These are phyloP conservation scores for Trichosanthes truncata DNA, from an alignment of 306 rosid species.

Conservation along the genomic window DNA sequence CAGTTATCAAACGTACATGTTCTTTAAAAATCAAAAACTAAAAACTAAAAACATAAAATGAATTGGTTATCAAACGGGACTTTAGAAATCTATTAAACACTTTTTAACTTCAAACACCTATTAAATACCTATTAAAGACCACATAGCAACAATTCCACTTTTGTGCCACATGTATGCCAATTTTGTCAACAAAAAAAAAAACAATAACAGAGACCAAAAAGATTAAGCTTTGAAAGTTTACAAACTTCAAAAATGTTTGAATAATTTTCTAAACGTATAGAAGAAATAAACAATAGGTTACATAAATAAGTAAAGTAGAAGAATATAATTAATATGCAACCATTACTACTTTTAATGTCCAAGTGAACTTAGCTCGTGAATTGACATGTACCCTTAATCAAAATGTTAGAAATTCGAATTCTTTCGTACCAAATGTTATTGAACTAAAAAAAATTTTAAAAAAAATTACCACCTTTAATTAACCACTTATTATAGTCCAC, in stretches of 20 bases:
- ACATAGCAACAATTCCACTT: no score
- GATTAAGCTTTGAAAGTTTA: not conserved
- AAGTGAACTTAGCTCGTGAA: no score
- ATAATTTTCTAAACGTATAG: not conserved
- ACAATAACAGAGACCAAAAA: not conserved
- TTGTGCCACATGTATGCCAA: not conserved
- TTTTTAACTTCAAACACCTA: no score
- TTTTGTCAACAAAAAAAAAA: not conserved
- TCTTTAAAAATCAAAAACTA: no score
- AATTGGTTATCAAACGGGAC: no score
- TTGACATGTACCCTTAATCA: no score
- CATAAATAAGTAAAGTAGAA: not conserved
- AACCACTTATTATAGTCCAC: not conserved
- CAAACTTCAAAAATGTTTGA: not conserved
- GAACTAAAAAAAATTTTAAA: no score
- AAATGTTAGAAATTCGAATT: no score
- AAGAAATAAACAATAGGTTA: not conserved
- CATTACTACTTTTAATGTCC: not conserved
- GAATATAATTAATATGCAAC: not conserved
- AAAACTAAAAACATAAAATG: no score
- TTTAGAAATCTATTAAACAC: no score
- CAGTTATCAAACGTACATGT: no score
- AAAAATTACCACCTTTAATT: not conserved
- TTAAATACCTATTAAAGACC: not conserved
- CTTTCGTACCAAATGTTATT: no score